Evolutionary conservation across 768 basidiomycete species (phyloP).

Genomic region (Phaffia australis): DNA sequence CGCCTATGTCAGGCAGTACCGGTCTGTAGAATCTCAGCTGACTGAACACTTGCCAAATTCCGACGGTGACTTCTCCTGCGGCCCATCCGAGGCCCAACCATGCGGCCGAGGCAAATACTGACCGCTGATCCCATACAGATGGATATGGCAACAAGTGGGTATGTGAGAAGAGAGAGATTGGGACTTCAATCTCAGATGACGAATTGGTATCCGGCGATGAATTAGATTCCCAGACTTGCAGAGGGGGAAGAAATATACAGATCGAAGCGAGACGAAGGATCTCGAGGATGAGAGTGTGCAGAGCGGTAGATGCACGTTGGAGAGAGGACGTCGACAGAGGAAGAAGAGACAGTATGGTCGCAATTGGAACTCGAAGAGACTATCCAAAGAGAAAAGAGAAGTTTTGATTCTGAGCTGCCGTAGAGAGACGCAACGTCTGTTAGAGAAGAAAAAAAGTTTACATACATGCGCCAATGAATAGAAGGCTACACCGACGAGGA

Average conservation of each 20-base stretch:
- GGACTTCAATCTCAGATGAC: too few species aligned
- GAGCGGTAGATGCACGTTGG: neutral
- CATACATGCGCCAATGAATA: slow-evolving; percentile 21
- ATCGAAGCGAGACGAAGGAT: slow-evolving; percentile 1
- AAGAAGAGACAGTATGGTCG: slow-evolving; percentile 7
- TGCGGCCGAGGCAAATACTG: slow-evolving; percentile 1
- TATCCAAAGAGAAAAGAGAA: neutral
- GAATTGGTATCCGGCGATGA: too few species aligned
- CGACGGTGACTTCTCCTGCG: slow-evolving; percentile 15
- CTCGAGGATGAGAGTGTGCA: slow-evolving; percentile 15
- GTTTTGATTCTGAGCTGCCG: neutral
- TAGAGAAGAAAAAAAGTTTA: neutral
- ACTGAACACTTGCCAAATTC: slow-evolving; percentile 21
- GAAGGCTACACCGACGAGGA: slow-evolving; percentile 13
- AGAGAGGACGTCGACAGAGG: slow-evolving; percentile 8
- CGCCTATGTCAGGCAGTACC: neutral
- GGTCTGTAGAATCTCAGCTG: neutral
- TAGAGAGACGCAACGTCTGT: too few species aligned
- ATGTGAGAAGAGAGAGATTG: neutral
- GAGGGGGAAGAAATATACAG: slow-evolving; percentile 3
- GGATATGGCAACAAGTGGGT: neutral
- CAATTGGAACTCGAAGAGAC: slow-evolving; percentile 22
- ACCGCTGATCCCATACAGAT: slow-evolving; percentile 18
- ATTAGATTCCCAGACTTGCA: neutral
- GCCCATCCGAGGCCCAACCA: slow-evolving; percentile 25